A percentile compares a stretch with the other conserved stretches of the same genome.
Conservation (phyloP, 2,329 filamentous ascomycete genomes). For the Tolypocladium amazonense region DNA sequence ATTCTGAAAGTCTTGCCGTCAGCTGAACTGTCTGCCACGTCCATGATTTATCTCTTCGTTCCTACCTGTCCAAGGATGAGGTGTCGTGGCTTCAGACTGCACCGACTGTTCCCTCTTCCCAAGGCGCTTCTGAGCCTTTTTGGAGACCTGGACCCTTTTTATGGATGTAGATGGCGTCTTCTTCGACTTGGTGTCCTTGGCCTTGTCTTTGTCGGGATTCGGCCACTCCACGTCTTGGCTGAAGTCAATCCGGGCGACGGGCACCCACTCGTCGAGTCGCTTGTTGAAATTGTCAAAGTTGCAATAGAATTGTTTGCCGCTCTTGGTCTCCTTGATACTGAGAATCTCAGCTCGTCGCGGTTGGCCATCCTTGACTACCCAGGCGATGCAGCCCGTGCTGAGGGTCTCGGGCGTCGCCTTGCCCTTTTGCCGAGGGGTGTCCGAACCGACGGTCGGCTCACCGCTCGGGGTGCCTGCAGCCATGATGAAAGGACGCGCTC, state of each 20-base stretch:
- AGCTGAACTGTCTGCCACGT: neutral
- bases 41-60: neutral
- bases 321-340: slow-evolving; percentile 86
- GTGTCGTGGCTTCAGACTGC: slow-evolving; percentile 41
- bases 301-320: slow-evolving; percentile 82
- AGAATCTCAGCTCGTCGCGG: slow-evolving; percentile 89
- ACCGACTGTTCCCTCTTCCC: slow-evolving; percentile 46
- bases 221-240: slow-evolving; percentile 93
- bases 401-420: slow-evolving; percentile 78
- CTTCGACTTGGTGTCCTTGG: slow-evolving; percentile 69
- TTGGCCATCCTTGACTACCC: slow-evolving; percentile 64
- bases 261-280: slow-evolving; percentile 74
- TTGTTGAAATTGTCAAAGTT: slow-evolving; percentile 99
- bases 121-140: slow-evolving; percentile 46
- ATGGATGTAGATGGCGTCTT: slow-evolving; percentile 43
- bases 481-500: slow-evolving; percentile 35
- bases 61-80: slow-evolving; percentile 38
- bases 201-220: slow-evolving; percentile 71
- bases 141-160: slow-evolving; percentile 49
- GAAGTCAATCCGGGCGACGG: slow-evolving; percentile 73
- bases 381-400: slow-evolving; percentile 47
- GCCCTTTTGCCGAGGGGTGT: slow-evolving; percentile 57
- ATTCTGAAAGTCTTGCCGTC: slow-evolving; percentile 20
- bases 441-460: slow-evolving; percentile 45
- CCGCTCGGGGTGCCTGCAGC: slow-evolving; percentile 35